Evolutionary conservation across 202 grass and related monocot species (phyloP), one percentile per base, ranked within the genome.

Genomic region (Elaeis oleifera): DNA sequence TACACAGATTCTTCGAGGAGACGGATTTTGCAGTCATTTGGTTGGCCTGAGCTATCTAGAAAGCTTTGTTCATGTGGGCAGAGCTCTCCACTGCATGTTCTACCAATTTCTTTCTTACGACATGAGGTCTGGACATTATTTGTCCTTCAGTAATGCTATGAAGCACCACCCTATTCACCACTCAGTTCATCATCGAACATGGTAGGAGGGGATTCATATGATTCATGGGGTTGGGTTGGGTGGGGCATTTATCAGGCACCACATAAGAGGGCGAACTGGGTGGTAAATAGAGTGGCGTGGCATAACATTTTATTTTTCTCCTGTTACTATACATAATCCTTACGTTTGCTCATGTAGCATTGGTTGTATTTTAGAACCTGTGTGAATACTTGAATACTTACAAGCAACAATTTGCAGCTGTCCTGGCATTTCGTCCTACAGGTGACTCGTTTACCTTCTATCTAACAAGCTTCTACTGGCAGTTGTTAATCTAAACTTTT

Each of bases 361-460:
- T 44, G 36, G 9, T 44, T 31, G 44, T 70, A 58, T 81, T n/a
- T 51, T 50, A 87, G 83, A 91, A 79, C 27, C 73, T 87, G 69
- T 81, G 68, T 54, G 82, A 73, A 5, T 91, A 91, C 21, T 59
- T 87, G 77, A 74, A 67, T 71, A 81, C 74, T 59, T 66, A 78
- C 57, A 66, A 79, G 23, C 80, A 84, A 71, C 78, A 29, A 76
- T 87, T 81, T 70, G 15, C 60, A 76, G 59, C 77, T 50, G 72
- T 91, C 53, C 72, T 91, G 11, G 88, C 88, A 72, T 91, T 91
- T 74, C 70, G 83, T 1, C 88, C 88, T 59, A 91, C 88, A 91
- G 88, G 88, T 91, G 24, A 60, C 27, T 44, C 11, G 36, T 44
- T 44, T 44, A 44, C 11, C 36, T 13, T 6, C 36, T 44, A 44